Evolutionary conservation across 768 basidiomycete genomes (phyloP).

Genomic region (Serpula lacrymans): DNA sequence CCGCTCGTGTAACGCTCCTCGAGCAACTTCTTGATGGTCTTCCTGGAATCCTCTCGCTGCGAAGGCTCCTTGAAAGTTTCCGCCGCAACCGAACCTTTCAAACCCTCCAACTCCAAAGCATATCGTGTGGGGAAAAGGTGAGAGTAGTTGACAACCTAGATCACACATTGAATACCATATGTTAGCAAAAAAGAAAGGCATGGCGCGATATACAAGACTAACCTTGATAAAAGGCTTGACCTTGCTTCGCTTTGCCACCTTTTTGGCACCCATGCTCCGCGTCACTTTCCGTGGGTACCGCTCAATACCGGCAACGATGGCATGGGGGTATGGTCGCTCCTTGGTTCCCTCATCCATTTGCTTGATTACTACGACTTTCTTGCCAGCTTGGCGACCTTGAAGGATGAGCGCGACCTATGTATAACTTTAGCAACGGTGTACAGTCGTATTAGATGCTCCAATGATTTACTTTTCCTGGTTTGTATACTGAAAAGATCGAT

Average conservation of each 20-base stretch:
- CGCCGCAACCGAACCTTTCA: constrained; percentile 79
- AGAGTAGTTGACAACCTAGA: constrained; percentile 91
- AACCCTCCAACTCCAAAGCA: constrained; percentile 90
- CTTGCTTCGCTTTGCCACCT: constrained; percentile 86
- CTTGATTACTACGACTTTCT: constrained; percentile 99
- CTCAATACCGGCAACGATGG: constrained; percentile 97
- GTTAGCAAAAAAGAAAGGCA: no score
- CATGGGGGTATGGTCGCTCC: constrained; percentile 94
- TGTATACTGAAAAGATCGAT: constrained; percentile 74
- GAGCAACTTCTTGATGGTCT: constrained; percentile 92
- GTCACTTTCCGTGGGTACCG: constrained; percentile 98
- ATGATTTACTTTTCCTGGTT: constrained; percentile 79
- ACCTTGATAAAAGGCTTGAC: constrained; percentile 99
- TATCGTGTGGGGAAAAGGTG: constrained; percentile 99
- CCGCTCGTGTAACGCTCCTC: constrained; percentile 93
- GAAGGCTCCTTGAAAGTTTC: constrained; percentile 99
- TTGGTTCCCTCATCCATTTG: constrained; percentile 97
- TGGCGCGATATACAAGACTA: no score
- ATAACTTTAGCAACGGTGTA: constrained; percentile 4
- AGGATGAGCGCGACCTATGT: constrained; percentile 90
- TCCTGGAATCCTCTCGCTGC: constrained; percentile 92
- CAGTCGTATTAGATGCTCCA: background rate
- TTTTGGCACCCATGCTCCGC: constrained; percentile 96
- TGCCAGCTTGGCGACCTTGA: constrained; percentile 98
- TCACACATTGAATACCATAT: background rate